phyloP scores from a whole-genome alignment of 148 eudicot genomes.

The Polygonum maritimum region DNA sequence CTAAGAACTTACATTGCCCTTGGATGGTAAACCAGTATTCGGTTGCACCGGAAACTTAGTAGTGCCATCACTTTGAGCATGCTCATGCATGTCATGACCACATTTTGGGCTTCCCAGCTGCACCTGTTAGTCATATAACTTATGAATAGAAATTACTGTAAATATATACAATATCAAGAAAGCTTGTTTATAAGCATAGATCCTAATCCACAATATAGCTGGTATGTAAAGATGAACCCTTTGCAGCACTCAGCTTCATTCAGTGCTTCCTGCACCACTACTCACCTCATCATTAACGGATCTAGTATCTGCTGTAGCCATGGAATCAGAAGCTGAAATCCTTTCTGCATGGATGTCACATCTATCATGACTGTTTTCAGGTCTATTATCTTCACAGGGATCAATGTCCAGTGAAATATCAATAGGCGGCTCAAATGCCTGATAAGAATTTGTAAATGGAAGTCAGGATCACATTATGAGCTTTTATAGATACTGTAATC shows the following conservation, averaged over 20 bases:
- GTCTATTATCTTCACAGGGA: conserved; percentile 34
- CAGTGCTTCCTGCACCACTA: conserved; percentile 20
- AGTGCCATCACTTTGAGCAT: conserved; percentile 19
- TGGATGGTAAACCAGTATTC: conserved; percentile 16
- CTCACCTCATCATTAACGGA: conserved; percentile 18
- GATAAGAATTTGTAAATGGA: conserved; percentile 13
- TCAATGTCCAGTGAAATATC: conserved; percentile 63
- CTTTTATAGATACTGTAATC: background rate
- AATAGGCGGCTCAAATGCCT: conserved; percentile 93
- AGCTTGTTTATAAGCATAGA: conserved; percentile 21
- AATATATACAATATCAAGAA: background rate
- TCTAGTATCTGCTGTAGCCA: conserved; percentile 22
- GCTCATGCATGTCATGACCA: conserved; percentile 18
- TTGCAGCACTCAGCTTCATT: conserved; percentile 16
- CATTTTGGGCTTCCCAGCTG: conserved; percentile 16
- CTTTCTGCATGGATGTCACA: conserved; percentile 24
- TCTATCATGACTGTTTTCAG: conserved; percentile 26
- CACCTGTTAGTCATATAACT: conserved; percentile 38
- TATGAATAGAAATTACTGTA: background rate
- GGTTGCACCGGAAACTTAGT: conserved; percentile 15
- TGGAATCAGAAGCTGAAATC: conserved; percentile 26
- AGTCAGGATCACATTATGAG: background rate
- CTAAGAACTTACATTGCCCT: conserved; percentile 40
- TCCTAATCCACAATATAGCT: background rate
- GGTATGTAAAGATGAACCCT: conserved; percentile 11